Evolutionary conservation across 2,329 filamentous ascomycete species (phyloP).

Genomic region (Epichloe glyceriae): DNA sequence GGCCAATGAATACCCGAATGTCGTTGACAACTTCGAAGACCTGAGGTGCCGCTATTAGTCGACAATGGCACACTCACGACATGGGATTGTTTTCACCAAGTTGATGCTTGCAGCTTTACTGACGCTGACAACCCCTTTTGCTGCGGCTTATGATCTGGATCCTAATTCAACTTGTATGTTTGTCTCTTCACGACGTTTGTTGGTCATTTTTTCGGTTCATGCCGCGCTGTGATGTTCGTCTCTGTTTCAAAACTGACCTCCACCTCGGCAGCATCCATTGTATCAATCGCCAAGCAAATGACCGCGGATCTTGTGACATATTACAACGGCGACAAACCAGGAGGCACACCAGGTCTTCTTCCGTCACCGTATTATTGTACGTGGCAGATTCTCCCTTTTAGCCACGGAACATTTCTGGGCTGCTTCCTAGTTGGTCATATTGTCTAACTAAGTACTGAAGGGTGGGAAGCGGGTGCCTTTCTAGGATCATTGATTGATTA

Average conservation of each 20-base stretch:
- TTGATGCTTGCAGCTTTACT: background rate
- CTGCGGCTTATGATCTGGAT: constrained; percentile 23
- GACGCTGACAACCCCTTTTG: constrained; percentile 11
- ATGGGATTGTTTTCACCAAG: background rate
- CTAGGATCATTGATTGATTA: constrained; percentile 64
- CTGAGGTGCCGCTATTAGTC: background rate
- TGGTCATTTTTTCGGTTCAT: background rate
- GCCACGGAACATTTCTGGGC: background rate
- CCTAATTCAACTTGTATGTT: constrained; percentile 23
- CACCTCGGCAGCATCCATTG: constrained; percentile 32
- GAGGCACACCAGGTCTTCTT: constrained; percentile 36
- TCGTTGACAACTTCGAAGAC: background rate
- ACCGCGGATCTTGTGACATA: constrained; percentile 34
- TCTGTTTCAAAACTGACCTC: constrained; percentile 1
- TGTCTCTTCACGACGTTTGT: background rate
- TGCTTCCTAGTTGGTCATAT: background rate
- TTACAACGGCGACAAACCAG: constrained; percentile 34
- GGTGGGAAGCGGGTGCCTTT: constrained; percentile 67
- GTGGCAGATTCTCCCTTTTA: constrained; percentile 9
- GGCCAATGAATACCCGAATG: background rate
- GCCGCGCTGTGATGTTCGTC: background rate
- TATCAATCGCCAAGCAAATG: constrained; percentile 34
- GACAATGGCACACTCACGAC: background rate
- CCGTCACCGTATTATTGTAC: constrained; percentile 42
- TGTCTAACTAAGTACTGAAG: constrained; percentile 17